A percentile compares a stretch with the other conserved stretches of the same genome.
phyloP scores from a whole-genome alignment of 1,284 basidiomycete species.

The Chondrostereum purpureum region DNA sequence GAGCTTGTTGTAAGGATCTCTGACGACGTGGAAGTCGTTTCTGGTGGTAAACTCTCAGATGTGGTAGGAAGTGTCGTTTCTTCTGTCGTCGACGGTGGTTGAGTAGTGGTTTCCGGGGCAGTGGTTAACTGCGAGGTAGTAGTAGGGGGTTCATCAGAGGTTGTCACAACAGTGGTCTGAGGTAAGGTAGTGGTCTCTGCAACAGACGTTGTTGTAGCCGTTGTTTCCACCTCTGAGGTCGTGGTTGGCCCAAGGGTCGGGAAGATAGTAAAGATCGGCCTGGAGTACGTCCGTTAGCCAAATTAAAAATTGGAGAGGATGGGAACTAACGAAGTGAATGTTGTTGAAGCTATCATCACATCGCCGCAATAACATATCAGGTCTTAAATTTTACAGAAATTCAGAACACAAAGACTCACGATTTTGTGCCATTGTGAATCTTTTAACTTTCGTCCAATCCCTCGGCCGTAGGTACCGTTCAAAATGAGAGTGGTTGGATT shows the following conservation, averaged over 20 bases:
- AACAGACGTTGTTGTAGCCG: background rate
- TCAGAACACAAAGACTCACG: no score
- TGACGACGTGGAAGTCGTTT: background rate
- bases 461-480: no score
- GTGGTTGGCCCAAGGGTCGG: background rate
- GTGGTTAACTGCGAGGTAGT: background rate
- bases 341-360: no score
- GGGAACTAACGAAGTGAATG: no score
- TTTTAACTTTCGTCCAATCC: no score
- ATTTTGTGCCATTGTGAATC: no score
- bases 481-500: no score
- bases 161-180: background rate
- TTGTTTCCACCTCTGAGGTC: background rate
- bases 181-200: background rate
- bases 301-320: no score
- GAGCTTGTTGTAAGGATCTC: constrained; percentile 7
- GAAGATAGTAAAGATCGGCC: no score
- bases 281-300: no score
- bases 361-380: no score
- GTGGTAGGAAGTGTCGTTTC: constrained; percentile 13
- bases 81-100: constrained; percentile 11
- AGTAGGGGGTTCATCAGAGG: background rate
- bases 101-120: constrained; percentile 6
- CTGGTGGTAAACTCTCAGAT: constrained; percentile 7
- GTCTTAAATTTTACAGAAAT: no score